Base-by-base conservation (phyloP, 23 red algal genomes). In the Agarophyton chilense region DNA sequence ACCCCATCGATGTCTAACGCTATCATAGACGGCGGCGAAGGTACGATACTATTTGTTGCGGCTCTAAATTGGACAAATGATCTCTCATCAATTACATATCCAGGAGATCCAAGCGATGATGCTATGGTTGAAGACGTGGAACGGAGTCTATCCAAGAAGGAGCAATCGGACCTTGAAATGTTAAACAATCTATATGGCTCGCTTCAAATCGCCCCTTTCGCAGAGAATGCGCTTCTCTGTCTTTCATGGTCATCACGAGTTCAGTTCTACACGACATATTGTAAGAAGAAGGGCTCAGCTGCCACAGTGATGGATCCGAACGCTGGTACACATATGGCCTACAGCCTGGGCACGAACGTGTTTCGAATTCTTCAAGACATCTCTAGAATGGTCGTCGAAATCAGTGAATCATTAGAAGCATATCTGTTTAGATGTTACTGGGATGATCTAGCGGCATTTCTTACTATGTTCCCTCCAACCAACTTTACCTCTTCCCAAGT, bases 241-340 rank as follows among this genome's bases (percentile, higher is more conserved):
- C 54, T 89, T 44, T 89, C 85, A n/a, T 89, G 85, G 85, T 67
- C 85, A 3, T 74, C 70, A 34, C 71, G 67, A 24, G 50, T 89
- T 34, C 44, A 64, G 17, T 63, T 89, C 24, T 31, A 39, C 40
- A 16, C 53, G 1, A 14, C 38, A 10, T 62, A 77, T 13, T 17
- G 51, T 25, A 55, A 24, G 14, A 53, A 44, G 45, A 47, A 77
- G 19, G 29, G 35, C 35, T 34, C 53, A 43, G 32, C 51, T 28
- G 55, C 32, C 8, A 60, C 43, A 38, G 47, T 31, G 66, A 65
- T 55, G 35, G 4, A 11, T 36, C 54, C 77, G 11, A 42, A 40
- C 39, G 65, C 43, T 41, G 52, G 28, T 0, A 31, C 52, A 41
- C 85, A 89, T 79, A 77, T 89, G 52, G 35, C 71, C 35, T 74